Base-by-base conservation (phyloP, 257 asterid species). In the Nicotiana tomentosiformis region DNA sequence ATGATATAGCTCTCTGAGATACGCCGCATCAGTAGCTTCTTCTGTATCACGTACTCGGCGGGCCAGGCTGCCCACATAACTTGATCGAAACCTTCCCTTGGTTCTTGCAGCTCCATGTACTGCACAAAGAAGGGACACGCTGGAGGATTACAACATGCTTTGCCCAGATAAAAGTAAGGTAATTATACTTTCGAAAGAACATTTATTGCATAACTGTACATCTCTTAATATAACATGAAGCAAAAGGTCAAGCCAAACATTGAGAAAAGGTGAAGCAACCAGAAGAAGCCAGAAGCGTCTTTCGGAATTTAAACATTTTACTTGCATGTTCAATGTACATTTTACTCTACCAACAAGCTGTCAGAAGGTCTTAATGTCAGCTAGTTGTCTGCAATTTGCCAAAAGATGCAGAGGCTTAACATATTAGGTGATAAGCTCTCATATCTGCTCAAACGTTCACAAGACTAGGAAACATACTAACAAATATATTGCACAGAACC, bases 11-110 rank as follows among this genome's bases (percentile, higher is more conserved):
- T 96, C 97, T 84, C 87, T 94, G 64, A 96, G 93, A 90, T 96
- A 93, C 37, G 97, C 93, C 67, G 90, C 89, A 88, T 92, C 98
- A 81, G 81, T 86, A 57, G 91, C 83, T 86, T 89, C 92, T 37
- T 90, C 96, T 60, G 87, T 57, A 1, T 92, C 92, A 67, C 97
- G 98, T 62, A 84, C 84, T 86, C 93, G 88, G 65, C 94, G 93
- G 85, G 97, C 86, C 70, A 90, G 87, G 81, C 97, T 93, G 58
- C 98, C 93, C 74, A 92, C 93, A 87, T 90, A 87, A 87, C 90
- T 90, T 83, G 93, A 88, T 77, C 29, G 86, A 46, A 82, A 85
- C 77, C 92, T 87, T 86, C 89, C 88, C 10, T 77, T 68, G 72
- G 77, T 30, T 82, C 81, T 86, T 56, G 85, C 84, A 85, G 86